Base-by-base conservation (phyloP, 1,139 yeast genomes). In the Diutina mesorugosa region DNA sequence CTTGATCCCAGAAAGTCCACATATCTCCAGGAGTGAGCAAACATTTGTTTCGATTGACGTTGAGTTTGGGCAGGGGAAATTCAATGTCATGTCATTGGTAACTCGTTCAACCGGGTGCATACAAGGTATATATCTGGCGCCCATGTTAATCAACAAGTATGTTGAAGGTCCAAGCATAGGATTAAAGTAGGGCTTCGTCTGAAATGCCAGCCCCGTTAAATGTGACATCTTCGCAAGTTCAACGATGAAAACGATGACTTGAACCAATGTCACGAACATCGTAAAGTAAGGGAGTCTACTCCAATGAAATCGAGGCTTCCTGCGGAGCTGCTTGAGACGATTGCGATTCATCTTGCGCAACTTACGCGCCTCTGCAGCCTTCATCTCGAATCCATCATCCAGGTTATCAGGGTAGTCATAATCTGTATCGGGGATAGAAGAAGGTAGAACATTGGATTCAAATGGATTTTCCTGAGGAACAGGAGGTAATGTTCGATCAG, bases 91-190 rank as follows among this genome's bases (percentile, higher is more conserved):
- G 59, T 74, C 78, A 60, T 81, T 74, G 7, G 90, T 84, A 56
- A 84, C 67, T 4, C 74, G 77, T 30, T 67, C 64, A 35, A 85
- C 73, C 50, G 70, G 66, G 58, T 80, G 81, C 89, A 85, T 85
- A 65, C 93, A 86, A 0, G 90, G 90, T 0, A 81, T 77, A 66
- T 84, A 86, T 51, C 91, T 68, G 2, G 90, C 85, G 1, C 91
- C 91, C 80, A 84, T 79, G 62, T 83, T 79, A 58, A 85, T 83
- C 64, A 83, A 73, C 8, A 85, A 70, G 63, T 84, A 84, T 0
- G 85, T 72, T 1, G 90, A 84, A n/a, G 93, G 93, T 0, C 93
- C 93, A 54, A 86, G 69, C 91, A 86, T 85, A 9, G 91, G 91
- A 65, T 86, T 86, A 70, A 86, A 84, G 59, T 82, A 78, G 2